Evolutionary conservation across 2,329 filamentous ascomycete genomes (phyloP), one percentile per base, ranked within the genome.

Genomic region (Fonsecaea erecta): DNA sequence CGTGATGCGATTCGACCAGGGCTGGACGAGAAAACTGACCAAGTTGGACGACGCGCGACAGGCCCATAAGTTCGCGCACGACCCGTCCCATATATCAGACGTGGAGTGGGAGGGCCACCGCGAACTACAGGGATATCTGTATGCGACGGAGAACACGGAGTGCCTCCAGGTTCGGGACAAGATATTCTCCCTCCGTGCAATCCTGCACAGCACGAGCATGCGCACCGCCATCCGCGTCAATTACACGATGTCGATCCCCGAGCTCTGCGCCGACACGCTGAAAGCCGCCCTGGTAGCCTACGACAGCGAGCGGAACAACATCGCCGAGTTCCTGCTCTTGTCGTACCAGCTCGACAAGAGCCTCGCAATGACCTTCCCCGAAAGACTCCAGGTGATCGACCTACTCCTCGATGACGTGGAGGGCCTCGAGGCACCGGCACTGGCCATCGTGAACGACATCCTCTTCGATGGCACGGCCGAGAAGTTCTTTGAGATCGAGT

Each of bases 161-260:
- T 53, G 52, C 52, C 24, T 53, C 26, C 26, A 53, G 52, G 26
- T 3, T 3, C 21, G 52, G 26, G 52, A 53, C 52, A 53, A 32
- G 52, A 34, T 53, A 8, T 53, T 53, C 26, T 53, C 52, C 12
- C 52, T 53, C 1, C 52, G 52, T 2, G 52, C 52, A 16, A 53
- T 53, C 52, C 52, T 53, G 26, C 52, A 53, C 32, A 34, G 52
- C 52, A 53, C 52, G 32, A 53, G 52, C 52, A 53, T 53, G 52
- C 52, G 52, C 26, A 30, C 5, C 12, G 52, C 52, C 18, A 53
- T 53, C 24, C 28, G 52, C 14, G 52, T 53, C 52, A 3, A 53
- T 28, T 53, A 53, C 52, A 34, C 6, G 2, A 53, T 30, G 26
- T 34, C 52, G 2, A 6, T 53, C 26, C 52, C 52, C 12, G 2